Conservation (phyloP, 306 rosid species). For the Parietaria judaica region DNA sequence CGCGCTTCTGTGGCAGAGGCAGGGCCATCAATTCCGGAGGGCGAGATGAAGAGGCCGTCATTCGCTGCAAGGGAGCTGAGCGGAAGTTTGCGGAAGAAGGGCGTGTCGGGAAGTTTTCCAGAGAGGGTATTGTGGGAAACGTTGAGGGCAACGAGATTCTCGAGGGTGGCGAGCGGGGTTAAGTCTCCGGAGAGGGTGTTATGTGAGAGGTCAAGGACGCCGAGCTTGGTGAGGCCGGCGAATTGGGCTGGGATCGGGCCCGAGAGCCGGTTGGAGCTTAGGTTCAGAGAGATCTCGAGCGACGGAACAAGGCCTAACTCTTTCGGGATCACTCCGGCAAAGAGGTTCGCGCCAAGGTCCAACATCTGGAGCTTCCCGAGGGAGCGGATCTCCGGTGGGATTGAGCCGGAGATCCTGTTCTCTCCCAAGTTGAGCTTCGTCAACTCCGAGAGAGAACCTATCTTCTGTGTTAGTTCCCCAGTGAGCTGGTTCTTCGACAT, state of each 20-base stretch:
- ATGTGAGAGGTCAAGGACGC: constrained; percentile 72
- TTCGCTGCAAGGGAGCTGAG: constrained; percentile 53
- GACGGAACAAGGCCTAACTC: constrained; percentile 63
- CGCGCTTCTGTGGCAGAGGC: background rate
- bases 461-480: constrained; percentile 43
- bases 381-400: constrained; percentile 67
- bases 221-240: constrained; percentile 58
- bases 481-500: constrained; percentile 59
- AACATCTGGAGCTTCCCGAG: constrained; percentile 68
- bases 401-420: constrained; percentile 57
- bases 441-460: constrained; percentile 57
- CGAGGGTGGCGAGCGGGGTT: constrained; percentile 37
- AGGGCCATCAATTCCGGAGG: background rate
- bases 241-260: constrained; percentile 68
- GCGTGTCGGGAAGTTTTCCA: constrained; percentile 60
- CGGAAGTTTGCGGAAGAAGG: constrained; percentile 65
- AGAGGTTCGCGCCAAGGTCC: constrained; percentile 67
- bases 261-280: constrained; percentile 67
- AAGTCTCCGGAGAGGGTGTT: constrained; percentile 66
- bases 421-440: constrained; percentile 65
- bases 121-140: constrained; percentile 71
- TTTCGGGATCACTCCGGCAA: constrained; percentile 71
- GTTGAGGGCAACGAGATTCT: constrained; percentile 68
- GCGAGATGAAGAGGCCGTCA: constrained; percentile 52
- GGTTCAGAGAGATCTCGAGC: constrained; percentile 78